Base-by-base conservation (phyloP, 225 moss, liverwort and hornwort species). In the Thuidium tamariscinum region DNA sequence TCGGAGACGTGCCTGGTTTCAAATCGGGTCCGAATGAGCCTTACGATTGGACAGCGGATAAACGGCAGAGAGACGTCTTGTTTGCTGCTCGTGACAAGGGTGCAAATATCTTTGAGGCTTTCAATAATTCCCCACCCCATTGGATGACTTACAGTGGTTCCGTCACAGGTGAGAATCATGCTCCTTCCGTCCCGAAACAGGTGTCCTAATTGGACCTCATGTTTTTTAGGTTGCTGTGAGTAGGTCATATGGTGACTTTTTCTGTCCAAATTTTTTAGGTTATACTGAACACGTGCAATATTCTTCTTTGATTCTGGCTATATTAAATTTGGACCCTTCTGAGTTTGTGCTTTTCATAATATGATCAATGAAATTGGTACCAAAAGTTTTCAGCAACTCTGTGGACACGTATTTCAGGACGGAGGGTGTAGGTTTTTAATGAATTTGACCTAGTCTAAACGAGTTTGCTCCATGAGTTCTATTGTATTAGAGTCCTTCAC, bases 61-160 rank as follows among this genome's bases (percentile, higher is more conserved):
- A 95, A 86, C 91, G 95, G 55, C 99, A 99, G 91, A 89, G 97
- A 89, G 90, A 89, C 19, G 95, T 96, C 29, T 88, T 97, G 65
- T 90, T 97, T 76, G 97, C 95, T 60, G 94, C 97, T 13, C 94
- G 95, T 84, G 90, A 95, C 13, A 94, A 92, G 81, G 99, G 97
- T 74, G 99, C 89, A 13, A 93, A 95, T 54, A 64, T 93, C 32
- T 94, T 96, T 62, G 99, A 99, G 89, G 99, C 97, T 62, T 99
- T 97, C 79, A 95, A 95, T 37, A 99, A 99, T 81, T 99, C 99
- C 22, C 97, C 99, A 59, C 99, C 99, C 15, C 86, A 80, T 82
- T 99, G 97, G 99, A 99, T 99, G 97, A 99, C 97, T 37, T 55
- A 89, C 46, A 97, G 97, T 92, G 97, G 99, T 21, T 99, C 97